These are phyloP conservation scores for Chrysoporthe austroafricana DNA, from an alignment of 2,329 filamentous ascomycete species.

Conservation along the genomic window DNA sequence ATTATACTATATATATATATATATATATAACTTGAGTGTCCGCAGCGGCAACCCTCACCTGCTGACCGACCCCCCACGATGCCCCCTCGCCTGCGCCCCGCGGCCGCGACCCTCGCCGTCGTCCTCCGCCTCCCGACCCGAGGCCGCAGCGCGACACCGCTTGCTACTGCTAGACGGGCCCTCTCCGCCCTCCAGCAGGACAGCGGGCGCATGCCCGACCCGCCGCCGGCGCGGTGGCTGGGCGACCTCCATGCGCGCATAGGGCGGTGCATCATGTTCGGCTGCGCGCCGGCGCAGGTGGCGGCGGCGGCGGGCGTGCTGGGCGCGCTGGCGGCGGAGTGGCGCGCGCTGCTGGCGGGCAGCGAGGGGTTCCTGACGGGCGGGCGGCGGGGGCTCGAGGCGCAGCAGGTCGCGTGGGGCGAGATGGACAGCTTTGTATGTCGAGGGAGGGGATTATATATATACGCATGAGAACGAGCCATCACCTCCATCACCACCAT, in stretches of 20 bases:
- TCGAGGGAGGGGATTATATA: constrained; percentile 3
- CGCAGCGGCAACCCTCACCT: background rate
- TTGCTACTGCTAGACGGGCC: background rate
- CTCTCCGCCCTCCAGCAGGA: background rate
- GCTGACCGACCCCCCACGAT: constrained; percentile 29
- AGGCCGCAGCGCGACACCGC: constrained; percentile 9
- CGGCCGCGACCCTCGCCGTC: constrained; percentile 3
- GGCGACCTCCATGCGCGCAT: constrained; percentile 68
- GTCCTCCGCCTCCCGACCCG: constrained; percentile 22
- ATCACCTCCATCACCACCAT: background rate
- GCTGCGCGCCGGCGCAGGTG: constrained; percentile 62
- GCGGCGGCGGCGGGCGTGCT: constrained; percentile 63
- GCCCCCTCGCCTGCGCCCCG: constrained; percentile 33
- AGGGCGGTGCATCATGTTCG: constrained; percentile 77
- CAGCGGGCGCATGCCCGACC: background rate
- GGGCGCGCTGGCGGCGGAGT: constrained; percentile 63
- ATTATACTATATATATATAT: too few species aligned
- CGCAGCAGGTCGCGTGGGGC: constrained; percentile 77
- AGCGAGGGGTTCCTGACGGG: constrained; percentile 76
- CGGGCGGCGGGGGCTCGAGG: constrained; percentile 63
- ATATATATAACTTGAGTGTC: too few species aligned
- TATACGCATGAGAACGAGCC: background rate
- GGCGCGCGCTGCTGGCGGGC: constrained; percentile 73
- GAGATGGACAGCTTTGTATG: constrained; percentile 70
- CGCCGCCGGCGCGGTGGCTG: constrained; percentile 65